Evolutionary conservation across 768 basidiomycete species (phyloP).

Genomic region (Cystoderma amianthinum): DNA sequence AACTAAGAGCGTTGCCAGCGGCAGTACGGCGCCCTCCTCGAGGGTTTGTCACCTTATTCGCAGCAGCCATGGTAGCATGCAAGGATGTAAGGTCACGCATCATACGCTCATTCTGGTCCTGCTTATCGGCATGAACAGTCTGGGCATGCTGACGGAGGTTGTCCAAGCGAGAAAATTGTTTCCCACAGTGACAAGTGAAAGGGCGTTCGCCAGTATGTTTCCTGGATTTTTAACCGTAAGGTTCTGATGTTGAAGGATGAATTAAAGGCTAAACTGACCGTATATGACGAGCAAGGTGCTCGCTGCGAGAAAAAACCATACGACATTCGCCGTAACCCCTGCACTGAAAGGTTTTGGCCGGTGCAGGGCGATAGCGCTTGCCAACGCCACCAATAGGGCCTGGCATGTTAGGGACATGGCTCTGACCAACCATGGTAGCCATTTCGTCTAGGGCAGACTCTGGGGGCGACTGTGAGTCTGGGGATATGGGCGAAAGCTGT

Average conservation of each 20-base stretch:
- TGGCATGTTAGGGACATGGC: constrained; percentile 14
- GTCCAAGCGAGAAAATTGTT: constrained; percentile 93
- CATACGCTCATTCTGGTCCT: constrained; percentile 83
- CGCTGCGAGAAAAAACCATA: constrained; percentile 94
- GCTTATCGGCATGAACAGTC: constrained; percentile 94
- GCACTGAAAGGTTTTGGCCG: constrained; percentile 94
- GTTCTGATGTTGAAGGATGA: constrained; percentile 5
- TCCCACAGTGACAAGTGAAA: constrained; percentile 92
- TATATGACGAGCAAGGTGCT: constrained; percentile 94
- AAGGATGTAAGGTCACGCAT: constrained; percentile 84
- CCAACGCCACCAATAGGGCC: constrained; percentile 16
- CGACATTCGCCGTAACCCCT: constrained; percentile 91
- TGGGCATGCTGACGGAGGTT: constrained; percentile 96
- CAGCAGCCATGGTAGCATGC: constrained; percentile 73
- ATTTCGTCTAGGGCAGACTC: constrained; percentile 12
- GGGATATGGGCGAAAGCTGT: constrained; percentile 7
- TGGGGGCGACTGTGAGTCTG: constrained; percentile 18
- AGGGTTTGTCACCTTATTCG: constrained; percentile 30
- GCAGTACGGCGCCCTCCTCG: constrained; percentile 7
- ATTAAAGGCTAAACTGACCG: constrained; percentile 38
- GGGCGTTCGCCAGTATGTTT: constrained; percentile 98
- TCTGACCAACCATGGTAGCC: constrained; percentile 17
- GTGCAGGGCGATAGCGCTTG: constrained; percentile 76
- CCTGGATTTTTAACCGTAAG: constrained; percentile 36
- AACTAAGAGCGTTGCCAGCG: not conserved